A percentile compares a stretch with the other conserved stretches of the same genome.
Evolutionary conservation across 352 stramenopile genomes (phyloP).

Genomic region (Chrysophaeum taylorii): DNA sequence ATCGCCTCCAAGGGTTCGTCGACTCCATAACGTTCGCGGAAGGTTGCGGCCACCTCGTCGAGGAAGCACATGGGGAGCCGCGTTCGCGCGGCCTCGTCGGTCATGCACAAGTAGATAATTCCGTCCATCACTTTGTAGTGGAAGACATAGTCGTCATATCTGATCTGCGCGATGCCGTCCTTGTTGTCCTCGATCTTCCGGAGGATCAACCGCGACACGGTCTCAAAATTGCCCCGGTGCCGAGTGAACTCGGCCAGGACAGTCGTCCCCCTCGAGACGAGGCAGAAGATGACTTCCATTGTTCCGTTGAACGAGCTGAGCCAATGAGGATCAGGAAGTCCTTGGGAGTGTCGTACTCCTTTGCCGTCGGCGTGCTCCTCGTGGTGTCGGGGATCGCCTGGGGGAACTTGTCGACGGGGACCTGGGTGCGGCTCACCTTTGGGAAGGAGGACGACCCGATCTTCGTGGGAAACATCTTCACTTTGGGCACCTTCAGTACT

Average conservation of each 20-base stretch:
- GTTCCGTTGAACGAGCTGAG: no score
- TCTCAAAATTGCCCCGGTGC: constrained; percentile 89
- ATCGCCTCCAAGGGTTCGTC: constrained; percentile 60
- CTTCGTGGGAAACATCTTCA: neutral
- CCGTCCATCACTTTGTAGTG: constrained; percentile 89
- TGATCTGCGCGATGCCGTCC: constrained; percentile 55
- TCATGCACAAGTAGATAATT: constrained; percentile 96
- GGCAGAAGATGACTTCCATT: constrained; percentile 71
- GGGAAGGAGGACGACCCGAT: no score
- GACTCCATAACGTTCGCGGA: constrained; percentile 52
- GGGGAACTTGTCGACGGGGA: no score
- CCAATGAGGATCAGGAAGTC: no score
- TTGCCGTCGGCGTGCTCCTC: no score
- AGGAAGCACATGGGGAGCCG: constrained; percentile 93
- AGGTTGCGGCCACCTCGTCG: constrained; percentile 87
- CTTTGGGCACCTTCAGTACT: neutral
- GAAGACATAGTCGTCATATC: constrained; percentile 76
- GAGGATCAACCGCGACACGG: neutral
- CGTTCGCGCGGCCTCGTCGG: constrained; percentile 71
- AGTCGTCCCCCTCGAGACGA: constrained; percentile 89
- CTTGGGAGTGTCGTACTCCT: no score
- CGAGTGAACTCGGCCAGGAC: constrained; percentile 90
- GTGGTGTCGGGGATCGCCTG: no score
- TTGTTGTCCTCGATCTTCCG: constrained; percentile 32
- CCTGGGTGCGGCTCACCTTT: no score